Conservation (phyloP, 2,329 filamentous ascomycete genomes). For the Coleophoma cylindrospora region DNA sequence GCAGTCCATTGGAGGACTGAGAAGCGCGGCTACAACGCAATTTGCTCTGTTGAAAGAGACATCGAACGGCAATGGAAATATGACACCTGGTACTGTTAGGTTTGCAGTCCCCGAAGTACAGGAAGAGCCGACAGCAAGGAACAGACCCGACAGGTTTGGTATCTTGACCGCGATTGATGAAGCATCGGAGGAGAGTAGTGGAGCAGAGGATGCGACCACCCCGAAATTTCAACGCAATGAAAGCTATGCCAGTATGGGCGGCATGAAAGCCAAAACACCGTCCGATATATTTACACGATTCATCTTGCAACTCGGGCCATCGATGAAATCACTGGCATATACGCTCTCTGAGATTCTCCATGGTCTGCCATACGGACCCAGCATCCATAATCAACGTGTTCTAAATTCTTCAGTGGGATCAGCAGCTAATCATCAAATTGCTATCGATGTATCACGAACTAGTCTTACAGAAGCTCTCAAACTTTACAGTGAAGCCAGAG, state of each 20-base stretch:
- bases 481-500: conserved; percentile 72
- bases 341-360: conserved; percentile 85
- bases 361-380: conserved; percentile 73
- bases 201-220: conserved; percentile 33
- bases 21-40: conserved; percentile 85
- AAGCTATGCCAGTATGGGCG: conserved; percentile 19
- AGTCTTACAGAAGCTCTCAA: conserved; percentile 77
- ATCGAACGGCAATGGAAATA: conserved; percentile 7
- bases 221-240: conserved; percentile 4
- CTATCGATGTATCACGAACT: conserved; percentile 69
- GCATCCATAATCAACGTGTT: too few relatives aligned
- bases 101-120: conserved; percentile 4
- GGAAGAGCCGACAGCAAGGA: conserved; percentile 11
- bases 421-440: conserved; percentile 62
- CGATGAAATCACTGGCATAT: conserved; percentile 92
- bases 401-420: too few relatives aligned
- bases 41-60: conserved; percentile 74
- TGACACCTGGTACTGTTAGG: conserved; percentile 10
- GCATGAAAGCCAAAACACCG: conserved; percentile 48
- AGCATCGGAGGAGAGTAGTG: conserved; percentile 49
- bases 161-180: conserved; percentile 59
- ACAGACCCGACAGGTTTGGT: conserved; percentile 37
- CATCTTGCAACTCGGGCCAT: conserved; percentile 82
- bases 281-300: conserved; percentile 90
- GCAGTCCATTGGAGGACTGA: conserved; percentile 83